Conservation (phyloP, 2,329 filamentous ascomycete species). For the Sarocladium oryzae region DNA sequence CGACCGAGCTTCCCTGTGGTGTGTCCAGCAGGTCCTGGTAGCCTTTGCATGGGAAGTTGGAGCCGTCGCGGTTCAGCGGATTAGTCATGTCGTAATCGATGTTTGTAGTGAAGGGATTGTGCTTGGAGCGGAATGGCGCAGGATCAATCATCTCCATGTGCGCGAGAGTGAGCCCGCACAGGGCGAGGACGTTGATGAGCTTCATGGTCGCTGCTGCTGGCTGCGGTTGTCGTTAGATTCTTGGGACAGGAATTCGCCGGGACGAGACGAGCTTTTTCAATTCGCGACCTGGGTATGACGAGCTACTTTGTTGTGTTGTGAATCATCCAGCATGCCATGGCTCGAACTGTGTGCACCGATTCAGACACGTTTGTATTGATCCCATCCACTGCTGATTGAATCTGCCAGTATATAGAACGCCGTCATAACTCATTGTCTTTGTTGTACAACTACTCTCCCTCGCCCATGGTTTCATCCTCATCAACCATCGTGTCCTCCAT, state of each 20-base stretch:
- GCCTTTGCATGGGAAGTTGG: conserved; percentile 58
- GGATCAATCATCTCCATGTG: conserved; percentile 26
- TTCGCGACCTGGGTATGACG: too few species aligned
- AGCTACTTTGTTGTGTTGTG: too few species aligned
- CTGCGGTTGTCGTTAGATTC: too few species aligned
- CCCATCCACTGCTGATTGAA: too few species aligned
- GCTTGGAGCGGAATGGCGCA: conserved; percentile 21
- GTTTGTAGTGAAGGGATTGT: conserved; percentile 21
- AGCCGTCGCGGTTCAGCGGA: conserved; percentile 43
- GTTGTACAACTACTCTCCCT: not conserved
- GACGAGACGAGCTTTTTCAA: too few species aligned
- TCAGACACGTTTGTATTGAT: too few species aligned
- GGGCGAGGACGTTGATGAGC: conserved; percentile 31
- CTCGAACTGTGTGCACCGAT: too few species aligned
- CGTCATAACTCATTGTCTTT: not conserved
- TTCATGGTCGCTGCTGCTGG: conserved; percentile 36
- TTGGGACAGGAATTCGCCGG: too few species aligned
- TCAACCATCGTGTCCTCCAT: conserved; percentile 10
- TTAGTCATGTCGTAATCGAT: conserved; percentile 53
- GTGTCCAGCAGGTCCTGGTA: conserved; percentile 19
- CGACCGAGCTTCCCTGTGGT: conserved; percentile 33
- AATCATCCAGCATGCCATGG: too few species aligned
- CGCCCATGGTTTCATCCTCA: conserved; percentile 5
- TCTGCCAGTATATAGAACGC: too few species aligned
- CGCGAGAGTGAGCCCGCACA: conserved; percentile 16